Base-by-base conservation (phyloP, 2,329 filamentous ascomycete genomes). In the Ramichloridium luteum region DNA sequence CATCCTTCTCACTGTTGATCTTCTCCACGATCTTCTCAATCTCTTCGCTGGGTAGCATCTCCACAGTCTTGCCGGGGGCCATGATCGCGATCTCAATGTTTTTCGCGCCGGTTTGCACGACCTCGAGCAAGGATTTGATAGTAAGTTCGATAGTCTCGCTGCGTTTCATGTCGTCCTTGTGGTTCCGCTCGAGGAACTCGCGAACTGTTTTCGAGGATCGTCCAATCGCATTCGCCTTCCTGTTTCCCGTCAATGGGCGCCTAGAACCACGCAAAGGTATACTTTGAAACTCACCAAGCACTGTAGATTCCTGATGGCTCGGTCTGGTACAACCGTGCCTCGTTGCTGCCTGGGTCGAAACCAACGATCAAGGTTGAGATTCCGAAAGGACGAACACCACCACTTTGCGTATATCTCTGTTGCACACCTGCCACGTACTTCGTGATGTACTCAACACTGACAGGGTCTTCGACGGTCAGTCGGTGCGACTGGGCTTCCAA, bases 281-380 rank as follows among this genome's bases (percentile, higher is more conserved):
- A 9, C n/a, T n/a, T 12, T 16, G 30, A 34, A 30, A 57, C 73
- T 32, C 70, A 96, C 90, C 90, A 98, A 58, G 90, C 90, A 36
- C 85, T 94, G 70, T 96, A 98, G 60, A 98, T 98, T 38, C 92
- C 90, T 42, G 85, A 93, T n/a, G 92, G 90, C 66, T 98, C 90
- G 3, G 90, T 98, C 72, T 94, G 88, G 61, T 96, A 98, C 39
- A 98, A 69, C 49, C 86, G 74, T 33, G 90, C 88, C 34, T 78
- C 78, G 54, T 80, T 77, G 68, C 85, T 88, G 48, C 82, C 83
- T 48, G 85, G 82, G 65, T 98, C 90, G 55, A 98, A 98, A n/a
- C 90, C 90, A 41, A 98, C 88, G 49, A 98, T 85, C 57, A 98
- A 68, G 25, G 88, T 96, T 67, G 85, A 94, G 59, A 98, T 94